phyloP scores from a whole-genome alignment of 164 flowering plant genomes.

The Magnolia kwangsiensis region DNA sequence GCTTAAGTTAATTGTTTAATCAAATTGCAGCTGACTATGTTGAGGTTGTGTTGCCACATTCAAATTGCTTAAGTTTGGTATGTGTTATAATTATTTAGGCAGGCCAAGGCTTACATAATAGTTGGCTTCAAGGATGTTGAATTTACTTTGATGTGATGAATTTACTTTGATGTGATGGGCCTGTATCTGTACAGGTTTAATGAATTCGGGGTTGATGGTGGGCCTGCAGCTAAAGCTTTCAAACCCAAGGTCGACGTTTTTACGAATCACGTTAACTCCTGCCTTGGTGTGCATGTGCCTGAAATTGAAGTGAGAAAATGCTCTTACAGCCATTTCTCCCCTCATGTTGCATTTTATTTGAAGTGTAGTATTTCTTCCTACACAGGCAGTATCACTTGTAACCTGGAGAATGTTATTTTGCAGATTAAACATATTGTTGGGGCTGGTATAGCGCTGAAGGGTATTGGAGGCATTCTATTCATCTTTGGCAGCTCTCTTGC shows the following conservation, averaged over 20 bases:
- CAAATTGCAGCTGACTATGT: not conserved
- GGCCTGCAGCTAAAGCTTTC: constrained; percentile 42
- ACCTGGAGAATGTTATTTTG: not conserved
- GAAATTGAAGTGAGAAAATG: constrained; percentile 7
- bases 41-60: not conserved
- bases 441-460: constrained; percentile 46
- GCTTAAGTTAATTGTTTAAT: no score
- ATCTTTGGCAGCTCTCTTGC: constrained; percentile 54
- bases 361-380: not conserved
- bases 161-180: not conserved
- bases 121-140: not conserved
- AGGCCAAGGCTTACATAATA: not conserved
- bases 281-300: constrained; percentile 3
- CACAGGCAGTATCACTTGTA: not conserved
- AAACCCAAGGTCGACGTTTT: constrained; percentile 35
- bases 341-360: no score
- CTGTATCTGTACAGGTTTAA: constrained; percentile 33
- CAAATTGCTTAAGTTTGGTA: not conserved
- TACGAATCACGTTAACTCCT: constrained; percentile 21
- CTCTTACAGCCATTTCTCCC: not conserved
- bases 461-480: constrained; percentile 57
- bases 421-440: constrained; percentile 49
- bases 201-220: constrained; percentile 53
- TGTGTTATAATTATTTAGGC: not conserved
- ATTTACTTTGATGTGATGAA: not conserved